phyloP scores from a whole-genome alignment of 441 rosid genomes.

The Manihot esculenta region DNA sequence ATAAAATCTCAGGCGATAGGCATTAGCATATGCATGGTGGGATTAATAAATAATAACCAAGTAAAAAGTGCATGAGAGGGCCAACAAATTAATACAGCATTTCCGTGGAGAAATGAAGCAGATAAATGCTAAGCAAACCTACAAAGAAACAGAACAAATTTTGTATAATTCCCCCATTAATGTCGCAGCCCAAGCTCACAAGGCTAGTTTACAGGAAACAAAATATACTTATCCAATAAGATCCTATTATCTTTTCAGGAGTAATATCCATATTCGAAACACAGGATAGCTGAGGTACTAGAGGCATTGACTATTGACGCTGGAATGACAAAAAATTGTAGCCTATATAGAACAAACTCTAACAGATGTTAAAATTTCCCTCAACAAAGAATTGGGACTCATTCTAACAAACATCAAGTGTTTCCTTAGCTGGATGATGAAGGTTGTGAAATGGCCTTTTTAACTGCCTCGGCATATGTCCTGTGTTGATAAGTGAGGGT shows the following conservation, averaged over 20 bases:
- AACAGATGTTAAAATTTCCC: constrained; percentile 26
- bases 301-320: constrained; percentile 26
- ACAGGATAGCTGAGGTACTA: constrained; percentile 28
- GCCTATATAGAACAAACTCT: constrained; percentile 26
- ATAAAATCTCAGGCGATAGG: too few species aligned
- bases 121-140: constrained; percentile 14
- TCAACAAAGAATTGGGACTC: constrained; percentile 32
- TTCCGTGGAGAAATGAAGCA: constrained; percentile 10
- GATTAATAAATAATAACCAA: too few species aligned
- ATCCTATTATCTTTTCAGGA: constrained; percentile 29
- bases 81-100: constrained; percentile 31
- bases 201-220: constrained; percentile 32
- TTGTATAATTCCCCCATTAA: constrained; percentile 21
- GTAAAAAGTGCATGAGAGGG: too few species aligned
- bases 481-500: constrained; percentile 96
- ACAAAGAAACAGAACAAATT: constrained; percentile 20
- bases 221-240: constrained; percentile 16
- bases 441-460: constrained; percentile 72
- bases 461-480: constrained; percentile 95
- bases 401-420: constrained; percentile 19
- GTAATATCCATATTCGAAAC: constrained; percentile 14
- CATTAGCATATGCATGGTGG: too few species aligned
- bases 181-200: constrained; percentile 27
- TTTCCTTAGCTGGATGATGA: constrained; percentile 48
- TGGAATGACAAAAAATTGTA: constrained; percentile 17